A percentile compares a stretch with the other conserved stretches of the same genome.
Evolutionary conservation across 345 rosid genomes (phyloP).

Genomic region (Pseudoturritis turrita): DNA sequence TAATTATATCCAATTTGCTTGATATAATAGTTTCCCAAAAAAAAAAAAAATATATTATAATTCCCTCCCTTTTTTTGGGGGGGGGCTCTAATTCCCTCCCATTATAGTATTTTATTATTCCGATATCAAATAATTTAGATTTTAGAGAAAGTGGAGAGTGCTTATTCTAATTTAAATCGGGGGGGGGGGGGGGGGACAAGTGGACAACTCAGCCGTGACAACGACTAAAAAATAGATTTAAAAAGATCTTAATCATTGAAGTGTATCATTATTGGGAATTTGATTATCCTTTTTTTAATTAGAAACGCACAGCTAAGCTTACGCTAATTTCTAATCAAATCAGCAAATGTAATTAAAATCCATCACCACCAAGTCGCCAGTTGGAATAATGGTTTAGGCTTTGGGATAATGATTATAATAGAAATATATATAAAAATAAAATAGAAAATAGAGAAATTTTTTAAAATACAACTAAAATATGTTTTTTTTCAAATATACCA

Average conservation of each 20-base stretch:
- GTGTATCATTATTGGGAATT: slow-evolving; percentile 17
- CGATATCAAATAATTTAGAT: slow-evolving; percentile 1
- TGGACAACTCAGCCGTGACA: slow-evolving; percentile 33
- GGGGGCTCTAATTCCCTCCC: background rate
- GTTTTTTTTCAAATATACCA: too few species aligned
- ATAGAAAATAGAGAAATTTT: too few species aligned
- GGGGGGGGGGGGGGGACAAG: slow-evolving; percentile 26
- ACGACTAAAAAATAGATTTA: slow-evolving; percentile 24
- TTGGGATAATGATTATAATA: background rate
- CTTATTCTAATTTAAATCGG: background rate
- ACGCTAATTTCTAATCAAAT: background rate
- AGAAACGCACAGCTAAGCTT: slow-evolving; percentile 24
- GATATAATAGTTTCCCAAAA: background rate
- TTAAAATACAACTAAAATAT: too few species aligned
- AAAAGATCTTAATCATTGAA: slow-evolving; percentile 22
- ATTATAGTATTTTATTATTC: background rate
- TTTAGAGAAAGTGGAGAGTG: slow-evolving; percentile 7
- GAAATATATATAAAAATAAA: too few species aligned
- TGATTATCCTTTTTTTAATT: background rate
- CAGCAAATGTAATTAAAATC: background rate
- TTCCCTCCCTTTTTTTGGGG: too few species aligned
- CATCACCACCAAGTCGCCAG: slow-evolving; percentile 6
- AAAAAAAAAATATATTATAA: background rate
- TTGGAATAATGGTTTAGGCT: slow-evolving; percentile 12
- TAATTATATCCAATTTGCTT: background rate